Conservation (phyloP, 2,329 filamentous ascomycete species). For the Pseudophaeomoniella oleicola region DNA sequence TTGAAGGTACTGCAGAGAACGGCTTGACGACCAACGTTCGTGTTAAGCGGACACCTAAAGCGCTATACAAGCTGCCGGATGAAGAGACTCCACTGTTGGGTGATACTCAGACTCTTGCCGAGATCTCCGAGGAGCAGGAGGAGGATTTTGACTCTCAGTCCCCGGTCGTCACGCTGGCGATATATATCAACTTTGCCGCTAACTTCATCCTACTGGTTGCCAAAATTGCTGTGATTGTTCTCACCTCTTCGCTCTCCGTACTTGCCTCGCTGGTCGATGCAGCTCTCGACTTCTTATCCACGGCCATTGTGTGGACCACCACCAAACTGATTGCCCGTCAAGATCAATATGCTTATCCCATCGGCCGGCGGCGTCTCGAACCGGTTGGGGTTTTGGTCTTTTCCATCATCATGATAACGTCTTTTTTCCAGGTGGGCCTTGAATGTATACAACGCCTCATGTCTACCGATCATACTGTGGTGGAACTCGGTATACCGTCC, state of each 20-base stretch:
- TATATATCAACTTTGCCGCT: slow-evolving; percentile 71
- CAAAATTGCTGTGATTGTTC: slow-evolving; percentile 62
- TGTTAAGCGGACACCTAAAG: slow-evolving; percentile 67
- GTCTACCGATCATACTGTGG: slow-evolving; percentile 47
- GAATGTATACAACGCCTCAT: slow-evolving; percentile 53
- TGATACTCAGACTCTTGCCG: slow-evolving; percentile 26
- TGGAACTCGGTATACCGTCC: slow-evolving; percentile 59
- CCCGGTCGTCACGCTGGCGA: slow-evolving; percentile 68
- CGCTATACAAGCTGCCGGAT: slow-evolving; percentile 57
- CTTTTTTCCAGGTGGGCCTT: slow-evolving; percentile 63
- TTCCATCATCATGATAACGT: slow-evolving; percentile 74
- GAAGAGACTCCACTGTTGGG: slow-evolving; percentile 53
- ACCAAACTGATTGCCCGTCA: slow-evolving; percentile 59
- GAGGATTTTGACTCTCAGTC: slow-evolving; percentile 52
- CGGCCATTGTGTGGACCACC: slow-evolving; percentile 67
- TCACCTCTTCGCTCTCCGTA: slow-evolving; percentile 66
- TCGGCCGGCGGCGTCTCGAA: slow-evolving; percentile 63
- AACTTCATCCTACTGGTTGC: slow-evolving; percentile 61
- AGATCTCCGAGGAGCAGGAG: slow-evolving; percentile 26
- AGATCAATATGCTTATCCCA: slow-evolving; percentile 62
- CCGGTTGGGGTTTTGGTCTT: slow-evolving; percentile 71
- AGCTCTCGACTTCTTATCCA: slow-evolving; percentile 65
- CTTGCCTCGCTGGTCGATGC: slow-evolving; percentile 68
- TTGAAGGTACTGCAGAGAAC: slow-evolving; percentile 5
- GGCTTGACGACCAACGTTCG: slow-evolving; percentile 17